These are phyloP conservation scores for Amphibolis antarctica DNA, from an alignment of 106 monocot genomes.

Conservation along the genomic window DNA sequence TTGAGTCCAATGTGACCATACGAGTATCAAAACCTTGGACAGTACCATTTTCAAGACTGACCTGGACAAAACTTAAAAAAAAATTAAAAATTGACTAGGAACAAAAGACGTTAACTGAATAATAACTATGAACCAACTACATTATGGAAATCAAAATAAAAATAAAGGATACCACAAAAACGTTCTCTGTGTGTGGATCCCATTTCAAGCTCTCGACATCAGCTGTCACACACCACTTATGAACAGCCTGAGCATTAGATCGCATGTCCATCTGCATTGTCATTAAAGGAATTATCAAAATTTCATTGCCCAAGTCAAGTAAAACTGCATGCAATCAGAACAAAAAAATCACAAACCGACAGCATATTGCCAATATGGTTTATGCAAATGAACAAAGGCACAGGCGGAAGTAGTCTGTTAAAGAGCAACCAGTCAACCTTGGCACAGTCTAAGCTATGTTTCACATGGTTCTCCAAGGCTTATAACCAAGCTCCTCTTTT, in stretches of 20 bases:
- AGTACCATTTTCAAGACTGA: conserved; percentile 84
- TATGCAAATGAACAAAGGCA: no score
- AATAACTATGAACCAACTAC: not conserved
- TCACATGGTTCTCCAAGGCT: no score
- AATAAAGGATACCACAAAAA: conserved; percentile 45
- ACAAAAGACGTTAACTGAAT: not conserved
- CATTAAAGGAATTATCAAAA: not conserved
- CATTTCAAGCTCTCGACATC: conserved; percentile 92
- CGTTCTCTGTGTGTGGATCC: conserved; percentile 71
- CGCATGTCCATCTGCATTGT: conserved; percentile 61
- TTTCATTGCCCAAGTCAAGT: not conserved
- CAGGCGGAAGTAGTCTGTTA: no score
- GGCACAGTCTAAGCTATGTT: no score
- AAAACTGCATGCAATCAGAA: not conserved
- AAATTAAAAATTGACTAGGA: not conserved
- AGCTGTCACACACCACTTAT: conserved; percentile 49
- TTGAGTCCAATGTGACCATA: conserved; percentile 24
- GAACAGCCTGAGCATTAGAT: conserved; percentile 19
- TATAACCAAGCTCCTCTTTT: no score
- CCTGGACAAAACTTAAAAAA: conserved; percentile 22
- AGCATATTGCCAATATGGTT: no score
- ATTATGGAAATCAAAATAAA: not conserved
- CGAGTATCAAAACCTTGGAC: conserved; percentile 90
- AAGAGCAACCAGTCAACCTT: no score
- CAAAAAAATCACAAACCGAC: not conserved